These are phyloP conservation scores for Colletotrichum sp. DNA, from an alignment of 2,329 filamentous ascomycete species.

Conservation along the genomic window DNA sequence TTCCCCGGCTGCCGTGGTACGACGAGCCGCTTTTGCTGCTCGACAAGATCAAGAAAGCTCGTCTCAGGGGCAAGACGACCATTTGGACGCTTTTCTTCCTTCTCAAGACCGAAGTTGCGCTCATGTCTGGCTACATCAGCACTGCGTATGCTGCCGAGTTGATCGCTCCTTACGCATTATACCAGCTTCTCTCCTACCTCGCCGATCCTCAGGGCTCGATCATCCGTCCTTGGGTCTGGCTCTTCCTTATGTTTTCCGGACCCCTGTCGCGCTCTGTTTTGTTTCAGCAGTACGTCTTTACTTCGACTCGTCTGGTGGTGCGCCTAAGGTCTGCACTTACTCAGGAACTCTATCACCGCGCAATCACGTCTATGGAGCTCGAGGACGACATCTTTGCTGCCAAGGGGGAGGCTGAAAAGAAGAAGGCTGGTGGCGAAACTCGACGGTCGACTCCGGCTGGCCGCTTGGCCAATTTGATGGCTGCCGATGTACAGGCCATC, in stretches of 20 bases:
- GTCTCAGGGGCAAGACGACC: conserved; percentile 47
- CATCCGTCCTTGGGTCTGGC: conserved; percentile 57
- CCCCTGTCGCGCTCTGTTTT: conserved; percentile 52
- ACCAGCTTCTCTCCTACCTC: conserved; percentile 57
- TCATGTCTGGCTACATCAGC: conserved; percentile 49
- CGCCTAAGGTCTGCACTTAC: conserved; percentile 61
- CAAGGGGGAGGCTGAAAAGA: conserved; percentile 23
- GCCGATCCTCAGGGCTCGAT: conserved; percentile 47
- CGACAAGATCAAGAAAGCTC: conserved; percentile 45
- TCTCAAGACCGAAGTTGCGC: conserved; percentile 43
- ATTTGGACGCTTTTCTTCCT: conserved; percentile 50
- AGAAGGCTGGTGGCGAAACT: conserved; percentile 27
- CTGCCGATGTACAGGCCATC: conserved; percentile 62
- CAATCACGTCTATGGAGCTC: conserved; percentile 60
- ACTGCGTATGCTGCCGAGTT: conserved; percentile 49
- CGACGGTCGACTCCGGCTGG: conserved; percentile 49
- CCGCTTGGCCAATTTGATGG: conserved; percentile 61
- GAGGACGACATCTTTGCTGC: conserved; percentile 56
- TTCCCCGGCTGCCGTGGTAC: conserved; percentile 58
- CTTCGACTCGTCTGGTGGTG: conserved; percentile 59
- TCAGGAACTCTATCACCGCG: conserved; percentile 62
- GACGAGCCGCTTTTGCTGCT: conserved; percentile 57
- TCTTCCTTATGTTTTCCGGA: conserved; percentile 57
- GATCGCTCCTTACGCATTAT: conserved; percentile 58
- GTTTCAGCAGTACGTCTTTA: conserved; percentile 64